phyloP scores from a whole-genome alignment of 257 asterid genomes.

The Knoxia roxburghii region DNA sequence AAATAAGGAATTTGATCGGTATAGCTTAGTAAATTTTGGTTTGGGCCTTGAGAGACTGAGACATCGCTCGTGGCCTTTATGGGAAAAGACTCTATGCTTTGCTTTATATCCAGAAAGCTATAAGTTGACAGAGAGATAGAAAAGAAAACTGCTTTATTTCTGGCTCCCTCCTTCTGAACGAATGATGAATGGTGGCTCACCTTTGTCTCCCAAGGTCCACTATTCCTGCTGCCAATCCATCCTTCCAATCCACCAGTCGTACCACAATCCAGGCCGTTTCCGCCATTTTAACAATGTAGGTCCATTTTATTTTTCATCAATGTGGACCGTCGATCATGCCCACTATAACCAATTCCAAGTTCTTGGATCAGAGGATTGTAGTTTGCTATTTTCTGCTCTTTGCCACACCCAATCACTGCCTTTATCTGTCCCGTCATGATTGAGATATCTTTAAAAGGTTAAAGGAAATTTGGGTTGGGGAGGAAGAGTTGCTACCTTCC shows the following conservation, averaged over 20 bases:
- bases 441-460: slow-evolving; percentile 12
- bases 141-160: background rate
- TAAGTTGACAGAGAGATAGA: slow-evolving; percentile 9
- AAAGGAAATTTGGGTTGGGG: background rate
- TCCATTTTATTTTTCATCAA: background rate
- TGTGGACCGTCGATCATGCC: slow-evolving; percentile 8
- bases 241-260: slow-evolving; percentile 1
- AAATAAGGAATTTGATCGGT: too few relatives aligned
- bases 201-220: slow-evolving; percentile 23
- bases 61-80: slow-evolving; percentile 23
- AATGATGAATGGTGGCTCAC: slow-evolving; percentile 33
- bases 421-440: slow-evolving; percentile 16
- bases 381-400: background rate
- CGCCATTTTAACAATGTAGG: background rate
- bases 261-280: background rate
- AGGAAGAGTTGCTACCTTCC: too few relatives aligned
- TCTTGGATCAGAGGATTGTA: background rate
- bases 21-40: background rate
- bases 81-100: slow-evolving; percentile 21
- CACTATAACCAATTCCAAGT: background rate
- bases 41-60: slow-evolving; percentile 15
- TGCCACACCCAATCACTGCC: slow-evolving; percentile 3
- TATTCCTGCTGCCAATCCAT: slow-evolving; percentile 9
- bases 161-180: slow-evolving; percentile 29
- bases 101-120: slow-evolving; percentile 25